phyloP scores from a whole-genome alignment of 139 green algal species.

The Coelastrella sp. region DNA sequence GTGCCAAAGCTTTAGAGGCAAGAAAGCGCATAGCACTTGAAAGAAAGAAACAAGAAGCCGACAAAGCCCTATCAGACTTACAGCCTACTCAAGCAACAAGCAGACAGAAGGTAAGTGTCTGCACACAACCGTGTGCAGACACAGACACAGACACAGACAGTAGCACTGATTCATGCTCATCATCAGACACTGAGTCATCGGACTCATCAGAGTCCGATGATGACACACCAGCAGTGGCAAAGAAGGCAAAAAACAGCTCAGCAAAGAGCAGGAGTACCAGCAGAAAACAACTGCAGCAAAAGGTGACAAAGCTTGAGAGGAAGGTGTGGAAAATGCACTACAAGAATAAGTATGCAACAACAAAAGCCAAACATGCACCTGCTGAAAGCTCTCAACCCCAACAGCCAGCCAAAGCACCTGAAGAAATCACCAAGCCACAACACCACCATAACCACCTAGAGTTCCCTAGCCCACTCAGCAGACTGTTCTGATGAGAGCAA shows the following conservation, averaged over 20 bases:
- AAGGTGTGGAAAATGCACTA: background rate
- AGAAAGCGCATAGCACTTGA: background rate
- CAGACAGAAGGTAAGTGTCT: background rate
- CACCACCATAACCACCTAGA: no score
- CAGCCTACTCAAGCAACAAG: background rate
- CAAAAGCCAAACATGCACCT: background rate
- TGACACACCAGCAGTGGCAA: background rate
- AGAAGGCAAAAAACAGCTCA: no score
- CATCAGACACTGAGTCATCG: no score
- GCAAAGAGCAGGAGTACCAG: background rate
- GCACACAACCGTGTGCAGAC: background rate
- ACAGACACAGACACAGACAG: no score
- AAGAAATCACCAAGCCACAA: no score
- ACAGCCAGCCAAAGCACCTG: background rate
- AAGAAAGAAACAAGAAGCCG: background rate
- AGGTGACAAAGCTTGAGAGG: no score
- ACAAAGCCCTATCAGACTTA: background rate
- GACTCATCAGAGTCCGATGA: background rate
- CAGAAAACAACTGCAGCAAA: no score
- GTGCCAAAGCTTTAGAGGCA: background rate
- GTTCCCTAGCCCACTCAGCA: no score
- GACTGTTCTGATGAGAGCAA: no score
- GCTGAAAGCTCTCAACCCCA: background rate
- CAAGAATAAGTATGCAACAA: background rate
- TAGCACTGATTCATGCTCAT: no score